These are phyloP conservation scores for Vigna trinervia DNA, from an alignment of 306 rosid species.

Conservation along the genomic window DNA sequence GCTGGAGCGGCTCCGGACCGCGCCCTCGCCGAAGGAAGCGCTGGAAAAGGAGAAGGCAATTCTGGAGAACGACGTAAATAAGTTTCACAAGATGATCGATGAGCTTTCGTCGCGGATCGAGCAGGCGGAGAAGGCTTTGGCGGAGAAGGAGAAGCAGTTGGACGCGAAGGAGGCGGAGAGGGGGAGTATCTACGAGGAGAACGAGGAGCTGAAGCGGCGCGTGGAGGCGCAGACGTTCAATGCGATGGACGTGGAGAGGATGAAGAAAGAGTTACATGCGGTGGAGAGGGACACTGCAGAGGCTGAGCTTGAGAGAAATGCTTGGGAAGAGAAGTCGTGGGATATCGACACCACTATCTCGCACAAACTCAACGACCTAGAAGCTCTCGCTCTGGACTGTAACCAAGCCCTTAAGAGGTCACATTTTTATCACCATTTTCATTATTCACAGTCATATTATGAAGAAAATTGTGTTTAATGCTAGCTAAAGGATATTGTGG, in stretches of 20 bases:
- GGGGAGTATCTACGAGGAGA: conserved; percentile 64
- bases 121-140: conserved; percentile 56
- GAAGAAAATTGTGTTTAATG: neutral
- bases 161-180: conserved; percentile 64
- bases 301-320: conserved; percentile 67
- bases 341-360: conserved; percentile 59
- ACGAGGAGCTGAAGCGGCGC: conserved; percentile 65
- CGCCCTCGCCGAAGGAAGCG: conserved; percentile 62
- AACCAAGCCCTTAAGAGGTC: conserved; percentile 80
- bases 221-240: conserved; percentile 75
- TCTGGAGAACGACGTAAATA: conserved; percentile 75
- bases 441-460: neutral
- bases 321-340: conserved; percentile 89
- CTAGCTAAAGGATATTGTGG: neutral
- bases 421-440: neutral
- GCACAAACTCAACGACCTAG: conserved; percentile 71
- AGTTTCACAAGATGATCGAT: conserved; percentile 70
- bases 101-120: conserved; percentile 52
- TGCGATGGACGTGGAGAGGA: conserved; percentile 86
- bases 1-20: conserved; percentile 52
- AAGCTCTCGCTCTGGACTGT: conserved; percentile 74
- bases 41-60: conserved; percentile 64
- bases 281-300: conserved; percentile 81
- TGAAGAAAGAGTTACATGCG: conserved; percentile 90
- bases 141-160: conserved; percentile 68